phyloP scores from a whole-genome alignment of 2,329 filamentous ascomycete genomes.

The Apiospora arundinis region DNA sequence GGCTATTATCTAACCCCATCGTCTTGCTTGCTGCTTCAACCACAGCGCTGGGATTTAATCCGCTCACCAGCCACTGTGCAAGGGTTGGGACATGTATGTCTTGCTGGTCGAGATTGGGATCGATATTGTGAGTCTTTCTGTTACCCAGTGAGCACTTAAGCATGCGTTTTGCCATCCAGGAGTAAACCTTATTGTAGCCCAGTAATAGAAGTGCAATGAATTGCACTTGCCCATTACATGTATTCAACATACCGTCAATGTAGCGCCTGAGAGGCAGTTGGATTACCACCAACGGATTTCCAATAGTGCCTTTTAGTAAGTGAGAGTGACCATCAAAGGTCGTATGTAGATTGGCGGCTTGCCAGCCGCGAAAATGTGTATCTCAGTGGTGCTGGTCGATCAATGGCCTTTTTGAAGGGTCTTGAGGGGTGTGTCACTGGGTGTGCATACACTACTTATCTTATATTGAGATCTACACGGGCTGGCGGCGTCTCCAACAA shows the following conservation, averaged over 20 bases:
- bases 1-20: not conserved
- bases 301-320: not conserved
- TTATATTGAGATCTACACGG: constrained; percentile 13
- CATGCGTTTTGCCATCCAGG: not conserved
- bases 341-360: not conserved
- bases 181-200: not conserved
- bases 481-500: constrained; percentile 3
- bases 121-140: not conserved
- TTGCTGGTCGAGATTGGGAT: not conserved
- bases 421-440: not conserved
- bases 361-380: not conserved
- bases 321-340: not conserved
- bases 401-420: constrained; percentile 1
- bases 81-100: not conserved
- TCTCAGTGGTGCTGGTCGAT: not conserved
- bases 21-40: not conserved
- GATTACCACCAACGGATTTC: not conserved
- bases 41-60: not conserved
- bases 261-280: not conserved
- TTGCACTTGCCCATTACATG: not conserved
- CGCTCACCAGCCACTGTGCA: not conserved
- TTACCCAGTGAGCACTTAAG: not conserved
- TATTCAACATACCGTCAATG: not conserved
- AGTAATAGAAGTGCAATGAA: not conserved
- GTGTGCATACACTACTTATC: not conserved